Evolutionary conservation across 1,284 basidiomycete species (phyloP).

Genomic region (Cryptococcus deneoformans): DNA sequence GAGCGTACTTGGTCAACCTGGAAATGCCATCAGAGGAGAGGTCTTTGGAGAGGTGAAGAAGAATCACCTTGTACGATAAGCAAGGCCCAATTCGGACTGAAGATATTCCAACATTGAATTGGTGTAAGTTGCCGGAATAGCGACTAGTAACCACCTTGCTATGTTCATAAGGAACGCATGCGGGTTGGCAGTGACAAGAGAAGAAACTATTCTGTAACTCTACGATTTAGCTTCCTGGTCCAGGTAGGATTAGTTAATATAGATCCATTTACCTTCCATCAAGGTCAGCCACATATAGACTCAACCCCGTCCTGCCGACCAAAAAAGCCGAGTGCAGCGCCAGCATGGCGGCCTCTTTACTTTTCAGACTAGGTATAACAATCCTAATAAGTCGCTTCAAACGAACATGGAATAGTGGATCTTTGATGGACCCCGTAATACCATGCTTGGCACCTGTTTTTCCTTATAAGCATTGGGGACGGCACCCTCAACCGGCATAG

Average conservation of each 20-base stretch:
- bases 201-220: conserved; percentile 76
- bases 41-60: not conserved
- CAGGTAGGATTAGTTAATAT: conserved; percentile 51
- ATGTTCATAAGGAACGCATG: conserved; percentile 80
- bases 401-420: conserved; percentile 83
- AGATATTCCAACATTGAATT: conserved; percentile 95
- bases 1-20: conserved; percentile 71
- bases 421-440: conserved; percentile 55
- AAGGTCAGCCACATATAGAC: conserved; percentile 90
- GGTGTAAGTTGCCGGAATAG: conserved; percentile 94
- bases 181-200: conserved; percentile 84
- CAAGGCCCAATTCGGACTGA: conserved; percentile 89
- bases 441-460: not conserved
- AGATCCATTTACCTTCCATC: conserved; percentile 92
- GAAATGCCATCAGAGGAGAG: not conserved
- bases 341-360: conserved; percentile 82
- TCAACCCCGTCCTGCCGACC: conserved; percentile 83
- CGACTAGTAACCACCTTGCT: conserved; percentile 83
- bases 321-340: conserved; percentile 84
- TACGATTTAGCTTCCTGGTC: not conserved
- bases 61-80: conserved; percentile 72
- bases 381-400: conserved; percentile 76
- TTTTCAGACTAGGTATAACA: conserved; percentile 80
- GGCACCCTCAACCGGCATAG: not conserved
- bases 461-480: not conserved